Conservation (phyloP, 331 rosid species). For the Phaseolus coccineus region DNA sequence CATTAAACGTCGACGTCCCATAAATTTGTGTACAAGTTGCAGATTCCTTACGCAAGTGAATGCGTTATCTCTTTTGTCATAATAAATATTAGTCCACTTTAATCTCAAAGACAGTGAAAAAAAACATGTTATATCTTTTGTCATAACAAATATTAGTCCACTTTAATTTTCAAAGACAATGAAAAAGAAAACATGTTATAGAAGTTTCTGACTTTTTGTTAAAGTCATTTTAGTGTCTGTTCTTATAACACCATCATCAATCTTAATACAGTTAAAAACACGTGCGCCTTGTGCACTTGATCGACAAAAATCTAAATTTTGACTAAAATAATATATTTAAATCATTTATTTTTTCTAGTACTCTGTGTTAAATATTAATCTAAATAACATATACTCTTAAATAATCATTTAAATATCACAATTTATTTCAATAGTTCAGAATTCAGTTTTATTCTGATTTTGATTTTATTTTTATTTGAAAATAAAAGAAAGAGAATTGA, state of each 20-base stretch:
- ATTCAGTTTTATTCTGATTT: no score
- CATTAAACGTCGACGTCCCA: neutral
- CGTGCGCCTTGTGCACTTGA: slow-evolving; percentile 8
- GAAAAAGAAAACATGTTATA: neutral
- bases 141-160: neutral
- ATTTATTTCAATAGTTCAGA: no score
- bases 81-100: neutral
- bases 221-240: neutral
- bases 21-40: neutral
- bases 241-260: neutral
- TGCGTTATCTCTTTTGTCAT: no score
- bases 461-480: no score
- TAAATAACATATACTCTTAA: no score
- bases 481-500: no score
- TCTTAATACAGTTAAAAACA: neutral
- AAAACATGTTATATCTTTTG: neutral
- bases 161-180: neutral
- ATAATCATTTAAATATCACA: no score
- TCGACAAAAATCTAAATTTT: no score
- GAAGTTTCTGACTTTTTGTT: neutral
- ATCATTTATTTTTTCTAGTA: no score
- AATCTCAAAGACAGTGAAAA: neutral
- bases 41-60: slow-evolving; percentile 21
- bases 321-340: no score
- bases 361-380: no score